Base-by-base conservation (phyloP, 441 rosid species). In the Flueggea neowawraea region DNA sequence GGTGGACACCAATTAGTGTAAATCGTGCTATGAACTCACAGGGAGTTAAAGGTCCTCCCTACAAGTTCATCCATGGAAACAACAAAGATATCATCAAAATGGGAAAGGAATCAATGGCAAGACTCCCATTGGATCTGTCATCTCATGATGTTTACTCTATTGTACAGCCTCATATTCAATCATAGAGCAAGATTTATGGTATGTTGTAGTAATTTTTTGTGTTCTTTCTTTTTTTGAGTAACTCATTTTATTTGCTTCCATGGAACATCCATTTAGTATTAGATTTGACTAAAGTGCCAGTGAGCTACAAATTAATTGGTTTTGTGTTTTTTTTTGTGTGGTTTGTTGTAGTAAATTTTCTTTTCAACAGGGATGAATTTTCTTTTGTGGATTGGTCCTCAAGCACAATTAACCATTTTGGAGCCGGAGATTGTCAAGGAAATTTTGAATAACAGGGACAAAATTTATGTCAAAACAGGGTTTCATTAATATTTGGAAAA, bases 21-120 rank as follows among this genome's bases (percentile, higher is more conserved):
- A 77, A 74, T 6, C 9, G 14, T 49, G 28, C 51, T 16, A 66
- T 77, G 80, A 55, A 41, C 8, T 31, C 67, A 5, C 76, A 74
- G 28, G 81, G 84, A 51, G 57, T 84, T 60, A 64, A 36, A 56
- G 82, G 89, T 5, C 78, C 81, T 60, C 57, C 79, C 59, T 75
- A 73, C 58, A 73, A 31, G 22, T 73, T 77, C 56, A 16, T 77
- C 33, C 52, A 69, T 47, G 86, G 86, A 53, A 79, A 64, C 65
- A 45, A 61, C 57, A 67, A 59, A 49, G 80, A 81, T 14, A 56
- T 66, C 8, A 4, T 58, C 11, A 15, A 17, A 36, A 70, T 77
- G 77, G 66, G 50, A 43, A 61, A 71, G 3, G 66, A 71, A 60
- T 62, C 68, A 32, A 13, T 13, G 64, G 62, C 33, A 22, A 22